Evolutionary conservation across 768 basidiomycete genomes (phyloP), one percentile per base, ranked within the genome.

Genomic region (Mycena vulgaris): DNA sequence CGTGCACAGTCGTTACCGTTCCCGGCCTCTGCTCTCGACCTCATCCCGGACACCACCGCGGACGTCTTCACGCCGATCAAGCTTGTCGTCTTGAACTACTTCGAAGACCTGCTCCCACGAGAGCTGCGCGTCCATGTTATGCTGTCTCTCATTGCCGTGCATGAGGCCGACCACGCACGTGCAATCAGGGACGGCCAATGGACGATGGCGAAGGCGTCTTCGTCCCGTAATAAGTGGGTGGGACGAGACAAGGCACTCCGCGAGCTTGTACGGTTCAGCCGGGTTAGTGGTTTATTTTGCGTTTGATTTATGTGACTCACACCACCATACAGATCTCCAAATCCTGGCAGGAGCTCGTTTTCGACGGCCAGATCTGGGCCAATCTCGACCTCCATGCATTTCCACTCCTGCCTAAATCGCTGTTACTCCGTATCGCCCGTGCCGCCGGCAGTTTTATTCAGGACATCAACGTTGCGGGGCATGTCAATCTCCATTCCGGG

Each of bases 361-460:
- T 92, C 74, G 96, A 97, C 78, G 95, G 95, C 17, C 93, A 95
- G 75, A 85, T 97, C n/a, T 97, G 96, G 96, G 75, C 81, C 49
- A 77, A 86, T 64, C 83, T 94, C 37, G 87, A 93, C 76, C 83
- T 95, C 37, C 85, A 79, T 23, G 80, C 89, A 1, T 93, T 94
- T 77, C 89, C 93, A 17, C 82, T 84, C 40, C 77, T 92, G 9
- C 85, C 91, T 16, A 75, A 83, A 52, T 77, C 80, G 27, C 80
- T 90, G 57, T 76, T 95, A 42, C 70, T 84, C 39, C 87, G 86
- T 40, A 80, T 97, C 31, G 81, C 89, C 42, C 75, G 84, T 28
- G 73, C 78, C 19, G 89, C 89, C 5, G 94, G 93, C 8, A 82
- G 90, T 3, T 96, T 95, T 80, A 83, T 92, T 57, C 85, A 81